phyloP scores from a whole-genome alignment of 176 grass and related monocot species.

The Zea luxurians region DNA sequence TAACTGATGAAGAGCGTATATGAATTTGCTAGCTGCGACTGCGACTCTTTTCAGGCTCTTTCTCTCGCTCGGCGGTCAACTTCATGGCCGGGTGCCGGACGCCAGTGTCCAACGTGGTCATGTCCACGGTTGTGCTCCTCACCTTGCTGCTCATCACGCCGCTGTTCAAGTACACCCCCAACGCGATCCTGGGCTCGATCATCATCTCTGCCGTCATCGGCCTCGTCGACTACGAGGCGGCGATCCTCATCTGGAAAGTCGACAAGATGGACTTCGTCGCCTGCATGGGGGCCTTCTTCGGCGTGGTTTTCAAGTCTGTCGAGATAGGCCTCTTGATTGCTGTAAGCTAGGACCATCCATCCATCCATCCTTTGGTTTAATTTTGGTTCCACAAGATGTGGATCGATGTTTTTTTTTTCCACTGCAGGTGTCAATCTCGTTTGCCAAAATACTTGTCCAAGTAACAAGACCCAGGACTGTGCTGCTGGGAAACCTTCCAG shows the following conservation, averaged over 20 bases:
- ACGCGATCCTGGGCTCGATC: constrained; percentile 79
- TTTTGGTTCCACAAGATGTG: background rate
- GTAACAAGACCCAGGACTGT: constrained; percentile 88
- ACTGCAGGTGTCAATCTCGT: constrained; percentile 70
- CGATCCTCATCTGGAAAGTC: constrained; percentile 90
- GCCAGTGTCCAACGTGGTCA: constrained; percentile 79
- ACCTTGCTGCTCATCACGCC: constrained; percentile 89
- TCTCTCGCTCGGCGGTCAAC: constrained; percentile 95
- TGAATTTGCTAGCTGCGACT: no score
- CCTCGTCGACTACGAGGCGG: constrained; percentile 80
- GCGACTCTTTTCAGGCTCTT: constrained; percentile 62
- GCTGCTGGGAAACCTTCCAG: constrained; percentile 85
- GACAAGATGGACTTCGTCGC: constrained; percentile 96
- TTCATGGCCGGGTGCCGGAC: constrained; percentile 93
- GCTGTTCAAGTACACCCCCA: constrained; percentile 93
- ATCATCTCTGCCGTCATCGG: constrained; percentile 85
- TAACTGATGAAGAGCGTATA: no score
- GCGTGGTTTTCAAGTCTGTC: constrained; percentile 76
- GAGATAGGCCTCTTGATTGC: constrained; percentile 93
- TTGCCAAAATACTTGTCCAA: constrained; percentile 98
- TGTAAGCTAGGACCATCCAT: constrained; percentile 47
- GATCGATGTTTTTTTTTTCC: no score
- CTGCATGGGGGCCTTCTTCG: constrained; percentile 95
- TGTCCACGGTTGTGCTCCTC: constrained; percentile 81
- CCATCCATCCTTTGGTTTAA: background rate